Evolutionary conservation across 345 rosid species (phyloP).

Genomic region (Rhizophora mangle): DNA sequence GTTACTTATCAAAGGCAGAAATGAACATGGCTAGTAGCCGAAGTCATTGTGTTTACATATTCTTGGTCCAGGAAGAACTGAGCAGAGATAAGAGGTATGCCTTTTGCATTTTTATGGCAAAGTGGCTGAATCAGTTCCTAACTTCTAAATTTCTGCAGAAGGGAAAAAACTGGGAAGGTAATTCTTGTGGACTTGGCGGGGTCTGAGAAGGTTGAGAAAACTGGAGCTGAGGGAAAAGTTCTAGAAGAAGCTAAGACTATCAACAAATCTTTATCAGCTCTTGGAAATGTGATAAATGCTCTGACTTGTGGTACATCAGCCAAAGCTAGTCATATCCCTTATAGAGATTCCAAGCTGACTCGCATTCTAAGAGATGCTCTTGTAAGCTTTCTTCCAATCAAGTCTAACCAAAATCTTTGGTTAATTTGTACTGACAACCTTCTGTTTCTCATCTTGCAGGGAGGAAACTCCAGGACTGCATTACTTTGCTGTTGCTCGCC

Average conservation of each 20-base stretch:
- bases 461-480: conserved; percentile 78
- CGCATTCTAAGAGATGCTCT: conserved; percentile 84
- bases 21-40: conserved; percentile 93
- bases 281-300: conserved; percentile 84
- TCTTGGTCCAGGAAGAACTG: conserved; percentile 53
- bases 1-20: conserved; percentile 45
- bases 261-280: conserved; percentile 84
- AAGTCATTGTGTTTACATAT: conserved; percentile 76
- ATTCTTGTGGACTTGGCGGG: conserved; percentile 90
- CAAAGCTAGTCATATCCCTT: conserved; percentile 70
- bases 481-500: conserved; percentile 92
- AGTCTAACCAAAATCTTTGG: neutral
- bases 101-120: conserved; percentile 3
- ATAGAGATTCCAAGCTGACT: conserved; percentile 92
- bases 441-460: conserved; percentile 42
- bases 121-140: conserved; percentile 5
- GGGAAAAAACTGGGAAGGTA: conserved; percentile 62
- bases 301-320: conserved; percentile 63
- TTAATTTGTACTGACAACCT: conserved; percentile 3
- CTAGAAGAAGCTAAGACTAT: conserved; percentile 94
- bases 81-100: conserved; percentile 52
- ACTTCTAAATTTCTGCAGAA: conserved; percentile 23
- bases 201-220: conserved; percentile 91
- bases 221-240: conserved; percentile 91
- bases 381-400: conserved; percentile 39